These are phyloP conservation scores for Chloranthus sessilifolius DNA, from an alignment of 164 flowering plant genomes.

Conservation along the genomic window DNA sequence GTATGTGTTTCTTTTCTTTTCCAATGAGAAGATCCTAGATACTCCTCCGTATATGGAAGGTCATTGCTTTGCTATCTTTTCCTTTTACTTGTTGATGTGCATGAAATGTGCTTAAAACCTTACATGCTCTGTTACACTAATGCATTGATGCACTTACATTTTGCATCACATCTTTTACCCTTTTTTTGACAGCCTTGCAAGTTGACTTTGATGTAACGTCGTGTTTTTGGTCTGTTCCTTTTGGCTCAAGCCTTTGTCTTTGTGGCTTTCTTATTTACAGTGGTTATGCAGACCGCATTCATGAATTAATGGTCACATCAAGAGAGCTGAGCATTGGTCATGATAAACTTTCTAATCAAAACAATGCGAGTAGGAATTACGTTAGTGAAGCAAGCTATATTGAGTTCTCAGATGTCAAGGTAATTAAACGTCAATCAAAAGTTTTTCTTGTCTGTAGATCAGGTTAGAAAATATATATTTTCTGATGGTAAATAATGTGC, in stretches of 20 bases:
- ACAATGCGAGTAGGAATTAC: slow-evolving; percentile 57
- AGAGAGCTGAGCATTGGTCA: slow-evolving; percentile 55
- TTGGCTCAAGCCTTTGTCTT: background rate
- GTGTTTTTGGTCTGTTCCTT: background rate
- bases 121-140: too few species aligned
- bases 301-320: slow-evolving; percentile 72
- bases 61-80: too few species aligned
- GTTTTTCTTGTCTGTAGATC: background rate
- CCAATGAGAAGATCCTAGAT: too few species aligned
- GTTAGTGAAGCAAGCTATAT: slow-evolving; percentile 79
- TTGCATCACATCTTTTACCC: too few species aligned
- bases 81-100: too few species aligned
- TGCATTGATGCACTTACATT: too few species aligned
- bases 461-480: background rate
- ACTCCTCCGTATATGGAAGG: too few species aligned
- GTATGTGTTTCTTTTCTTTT: too few species aligned
- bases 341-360: slow-evolving; percentile 45
- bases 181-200: too few species aligned
- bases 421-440: slow-evolving; percentile 7
- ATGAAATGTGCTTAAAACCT: too few species aligned
- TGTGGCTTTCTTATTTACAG: slow-evolving; percentile 31
- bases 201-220: too few species aligned
- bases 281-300: slow-evolving; percentile 99
- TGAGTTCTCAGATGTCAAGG: slow-evolving; percentile 91
- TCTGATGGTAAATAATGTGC: slow-evolving; percentile 3